Base-by-base conservation (phyloP, 352 stramenopile species). In the Pythium myriotylum region DNA sequence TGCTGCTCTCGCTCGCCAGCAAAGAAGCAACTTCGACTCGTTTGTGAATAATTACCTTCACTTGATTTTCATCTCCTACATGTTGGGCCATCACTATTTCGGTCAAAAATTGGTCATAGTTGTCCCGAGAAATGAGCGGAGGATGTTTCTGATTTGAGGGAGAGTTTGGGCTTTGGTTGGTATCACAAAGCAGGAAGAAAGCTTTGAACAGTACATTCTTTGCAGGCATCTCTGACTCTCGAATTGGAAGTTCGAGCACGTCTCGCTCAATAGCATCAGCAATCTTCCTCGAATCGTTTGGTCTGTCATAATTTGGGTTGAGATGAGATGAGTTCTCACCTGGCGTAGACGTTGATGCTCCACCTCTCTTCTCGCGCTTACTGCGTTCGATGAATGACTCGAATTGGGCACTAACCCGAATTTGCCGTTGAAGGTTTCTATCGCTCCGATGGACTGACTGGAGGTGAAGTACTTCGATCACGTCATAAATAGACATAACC, bases 171-270 rank as follows among this genome's bases (percentile, higher is more conserved):
- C 55, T 40, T 14, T 4, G 24, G 12, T 33, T 45, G 23, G 4
- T 22, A 3, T 56, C 45, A 29, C 66, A 74, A 13, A 74, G 27
- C n/a, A 87, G 24, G 26, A 88, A 88, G 14, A 66, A 75, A 10
- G 74, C 73, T 35, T 87, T 88, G 55, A 89, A 89, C 2, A 89
- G 33, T 26, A 89, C 63, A 2, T 79, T 67, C 13, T 27, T 50
- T 3, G 59, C 62, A 0, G 57, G 52, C 13, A 54, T 61, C 3
- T 60, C 55, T 1, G 54, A 17, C 33, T 59, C 20, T n/a, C 57
- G 26, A 16, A 88, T 46, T 4, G 76, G 80, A 9, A 88, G 62
- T 10, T 68, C 66, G 14, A 89, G 57, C 8, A 90, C 76, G 20
- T 84, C 66, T 9, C 40, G 52, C 19, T 89, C 72, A 19, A 89